Evolutionary conservation across 2,329 filamentous ascomycete genomes (phyloP).

Genomic region (Colletotrichum tropicicola): DNA sequence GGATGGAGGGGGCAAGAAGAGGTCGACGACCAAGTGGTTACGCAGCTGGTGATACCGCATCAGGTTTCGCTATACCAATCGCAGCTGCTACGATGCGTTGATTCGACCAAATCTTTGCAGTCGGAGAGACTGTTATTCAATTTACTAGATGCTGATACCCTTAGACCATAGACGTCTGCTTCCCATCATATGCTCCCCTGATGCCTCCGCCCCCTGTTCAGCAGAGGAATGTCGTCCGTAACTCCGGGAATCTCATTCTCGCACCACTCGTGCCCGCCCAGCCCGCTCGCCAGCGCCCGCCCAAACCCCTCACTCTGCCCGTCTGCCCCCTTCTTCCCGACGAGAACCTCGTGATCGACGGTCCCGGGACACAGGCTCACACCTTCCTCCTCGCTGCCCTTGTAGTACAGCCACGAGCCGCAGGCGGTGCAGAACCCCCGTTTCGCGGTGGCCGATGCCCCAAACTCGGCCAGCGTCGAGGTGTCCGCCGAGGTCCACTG

Average conservation of each 20-base stretch:
- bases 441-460: slow-evolving; percentile 46
- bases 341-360: slow-evolving; percentile 54
- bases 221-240: slow-evolving; percentile 49
- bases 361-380: slow-evolving; percentile 51
- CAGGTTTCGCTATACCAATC: no score
- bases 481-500: slow-evolving; percentile 39
- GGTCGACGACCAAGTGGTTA: neutral
- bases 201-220: slow-evolving; percentile 1
- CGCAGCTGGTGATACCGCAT: neutral
- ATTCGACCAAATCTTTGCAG: no score
- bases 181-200: neutral
- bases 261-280: slow-evolving; percentile 49
- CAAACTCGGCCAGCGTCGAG: slow-evolving; percentile 48
- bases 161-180: no score
- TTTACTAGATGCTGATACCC: no score
- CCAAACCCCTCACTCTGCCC: slow-evolving; percentile 41
- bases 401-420: slow-evolving; percentile 60
- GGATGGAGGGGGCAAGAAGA: neutral
- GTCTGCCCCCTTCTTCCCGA: slow-evolving; percentile 3
- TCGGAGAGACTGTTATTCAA: neutral
- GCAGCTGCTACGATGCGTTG: no score
- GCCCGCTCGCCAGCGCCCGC: slow-evolving; percentile 46
- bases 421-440: slow-evolving; percentile 60
- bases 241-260: slow-evolving; percentile 57
- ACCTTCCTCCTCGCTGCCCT: slow-evolving; percentile 37